Conservation (phyloP, 805 yeast genomes). For the Saccharomycopsis microspora region DNA sequence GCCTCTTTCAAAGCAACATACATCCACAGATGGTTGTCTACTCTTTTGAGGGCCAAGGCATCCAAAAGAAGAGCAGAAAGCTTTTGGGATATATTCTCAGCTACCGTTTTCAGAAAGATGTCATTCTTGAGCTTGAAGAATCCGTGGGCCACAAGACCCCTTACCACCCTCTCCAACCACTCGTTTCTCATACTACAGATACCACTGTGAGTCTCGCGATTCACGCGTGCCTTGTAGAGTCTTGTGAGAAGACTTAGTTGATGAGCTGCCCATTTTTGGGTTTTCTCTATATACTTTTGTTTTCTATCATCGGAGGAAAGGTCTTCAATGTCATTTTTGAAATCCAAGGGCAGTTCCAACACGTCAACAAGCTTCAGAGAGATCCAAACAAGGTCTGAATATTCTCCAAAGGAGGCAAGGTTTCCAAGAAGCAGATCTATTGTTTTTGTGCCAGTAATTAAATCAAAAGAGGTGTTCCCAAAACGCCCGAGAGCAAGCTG, state of each 20-base stretch:
- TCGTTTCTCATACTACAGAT: slow-evolving; percentile 7
- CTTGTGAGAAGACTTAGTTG: slow-evolving; percentile 29
- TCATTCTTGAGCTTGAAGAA: slow-evolving; percentile 16
- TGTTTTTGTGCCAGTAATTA: slow-evolving; percentile 62
- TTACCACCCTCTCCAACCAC: slow-evolving; percentile 24
- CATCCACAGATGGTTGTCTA: slow-evolving; percentile 49
- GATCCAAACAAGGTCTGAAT: slow-evolving; percentile 15
- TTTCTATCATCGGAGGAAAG: slow-evolving; percentile 1
- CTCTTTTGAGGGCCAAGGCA: slow-evolving; percentile 33
- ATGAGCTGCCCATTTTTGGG: slow-evolving; percentile 52
- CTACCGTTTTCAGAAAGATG: slow-evolving; percentile 9
- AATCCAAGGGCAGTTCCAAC: slow-evolving; percentile 17
- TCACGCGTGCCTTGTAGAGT: slow-evolving; percentile 33
- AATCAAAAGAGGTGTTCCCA: slow-evolving; percentile 65
- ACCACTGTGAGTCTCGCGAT: slow-evolving; percentile 17
- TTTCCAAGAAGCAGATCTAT: slow-evolving; percentile 31
- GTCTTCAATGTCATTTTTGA: slow-evolving; percentile 18
- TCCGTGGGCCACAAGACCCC: slow-evolving; percentile 19
- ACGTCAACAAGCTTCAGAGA: slow-evolving; percentile 17
- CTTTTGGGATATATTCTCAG: slow-evolving; percentile 42
- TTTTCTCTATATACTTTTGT: slow-evolving; percentile 19
- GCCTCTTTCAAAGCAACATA: slow-evolving; percentile 34
- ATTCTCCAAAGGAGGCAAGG: slow-evolving; percentile 13
- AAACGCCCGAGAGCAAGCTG: slow-evolving; percentile 30
- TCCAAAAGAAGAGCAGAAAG: slow-evolving; percentile 59